phyloP scores from a whole-genome alignment of 1,284 basidiomycete species.

The Puccinia novopanici region DNA sequence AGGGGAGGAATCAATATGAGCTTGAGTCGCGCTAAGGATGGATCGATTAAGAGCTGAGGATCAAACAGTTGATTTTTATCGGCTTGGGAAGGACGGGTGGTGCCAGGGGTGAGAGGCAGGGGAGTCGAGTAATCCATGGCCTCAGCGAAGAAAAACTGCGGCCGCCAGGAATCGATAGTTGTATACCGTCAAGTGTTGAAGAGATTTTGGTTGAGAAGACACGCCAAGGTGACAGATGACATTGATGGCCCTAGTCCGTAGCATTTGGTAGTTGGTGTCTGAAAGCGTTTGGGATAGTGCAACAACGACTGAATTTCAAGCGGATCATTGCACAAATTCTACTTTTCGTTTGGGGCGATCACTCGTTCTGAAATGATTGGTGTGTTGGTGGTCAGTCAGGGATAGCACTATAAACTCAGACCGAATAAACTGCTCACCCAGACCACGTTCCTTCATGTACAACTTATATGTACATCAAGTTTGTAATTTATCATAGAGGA shows the following conservation, averaged over 20 bases:
- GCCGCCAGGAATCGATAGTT: too few species aligned
- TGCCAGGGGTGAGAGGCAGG: background rate
- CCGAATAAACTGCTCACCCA: slow-evolving; percentile 66
- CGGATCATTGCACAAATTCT: too few species aligned
- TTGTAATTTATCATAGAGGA: background rate
- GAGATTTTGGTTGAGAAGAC: too few species aligned
- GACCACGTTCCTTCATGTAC: slow-evolving; percentile 78
- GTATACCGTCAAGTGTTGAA: too few species aligned
- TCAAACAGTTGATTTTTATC: slow-evolving; percentile 33
- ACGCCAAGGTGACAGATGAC: too few species aligned
- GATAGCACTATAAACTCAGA: background rate
- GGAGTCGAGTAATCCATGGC: too few species aligned
- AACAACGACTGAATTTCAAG: too few species aligned
- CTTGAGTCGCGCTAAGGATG: slow-evolving; percentile 69
- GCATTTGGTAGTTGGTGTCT: too few species aligned
- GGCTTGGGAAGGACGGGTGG: background rate
- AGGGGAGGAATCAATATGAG: slow-evolving; percentile 64
- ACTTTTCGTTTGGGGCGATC: slow-evolving; percentile 74
- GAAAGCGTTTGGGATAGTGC: too few species aligned
- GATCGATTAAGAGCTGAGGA: slow-evolving; percentile 57
- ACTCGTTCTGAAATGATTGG: slow-evolving; percentile 69
- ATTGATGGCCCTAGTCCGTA: too few species aligned
- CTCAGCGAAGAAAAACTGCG: too few species aligned
- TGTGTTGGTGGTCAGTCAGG: slow-evolving; percentile 45
- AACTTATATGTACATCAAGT: slow-evolving; percentile 64